Conservation (phyloP, 2,329 filamentous ascomycete species). For the Pseudopyricularia cyperi region DNA sequence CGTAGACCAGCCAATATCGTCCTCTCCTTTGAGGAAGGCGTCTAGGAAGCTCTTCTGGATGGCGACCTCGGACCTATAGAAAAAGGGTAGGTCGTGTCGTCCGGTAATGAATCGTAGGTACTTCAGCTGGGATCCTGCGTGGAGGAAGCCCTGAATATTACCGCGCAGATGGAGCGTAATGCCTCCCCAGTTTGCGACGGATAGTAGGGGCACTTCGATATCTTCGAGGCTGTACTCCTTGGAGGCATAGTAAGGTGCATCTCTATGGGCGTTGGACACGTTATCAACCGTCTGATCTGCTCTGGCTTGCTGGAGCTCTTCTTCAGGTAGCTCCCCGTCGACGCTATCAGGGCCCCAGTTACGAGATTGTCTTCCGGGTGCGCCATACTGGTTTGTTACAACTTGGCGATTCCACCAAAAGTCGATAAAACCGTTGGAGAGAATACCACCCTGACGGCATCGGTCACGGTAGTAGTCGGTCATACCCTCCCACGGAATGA, state of each 20-base stretch:
- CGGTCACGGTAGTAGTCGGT: slow-evolving; percentile 42
- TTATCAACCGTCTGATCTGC: slow-evolving; percentile 33
- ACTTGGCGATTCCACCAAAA: slow-evolving; percentile 60
- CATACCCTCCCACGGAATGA: slow-evolving; percentile 40
- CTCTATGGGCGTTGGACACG: slow-evolving; percentile 39
- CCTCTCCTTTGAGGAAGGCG: slow-evolving; percentile 57
- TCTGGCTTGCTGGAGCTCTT: slow-evolving; percentile 34
- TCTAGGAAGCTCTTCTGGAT: slow-evolving; percentile 56
- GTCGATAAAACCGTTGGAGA: slow-evolving; percentile 43
- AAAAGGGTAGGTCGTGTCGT: slow-evolving; percentile 60
- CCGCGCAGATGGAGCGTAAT: slow-evolving; percentile 57
- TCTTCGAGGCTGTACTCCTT: slow-evolving; percentile 53
- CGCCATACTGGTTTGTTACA: slow-evolving; percentile 55
- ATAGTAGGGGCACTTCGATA: slow-evolving; percentile 53
- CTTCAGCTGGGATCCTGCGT: slow-evolving; percentile 53
- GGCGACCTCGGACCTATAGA: slow-evolving; percentile 56
- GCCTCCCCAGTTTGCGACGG: slow-evolving; percentile 59
- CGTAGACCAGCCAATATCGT: slow-evolving; percentile 45
- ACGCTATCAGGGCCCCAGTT: slow-evolving; percentile 44
- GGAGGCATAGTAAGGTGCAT: slow-evolving; percentile 50
- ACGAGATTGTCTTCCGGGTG: slow-evolving; percentile 29
- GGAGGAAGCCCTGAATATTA: slow-evolving; percentile 51
- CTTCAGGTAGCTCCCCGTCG: slow-evolving; percentile 43
- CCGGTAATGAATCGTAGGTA: slow-evolving; percentile 59
- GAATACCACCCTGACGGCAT: slow-evolving; percentile 48